phyloP scores from a whole-genome alignment of 108 stramenopile genomes.

The Nitzschia sp. region DNA sequence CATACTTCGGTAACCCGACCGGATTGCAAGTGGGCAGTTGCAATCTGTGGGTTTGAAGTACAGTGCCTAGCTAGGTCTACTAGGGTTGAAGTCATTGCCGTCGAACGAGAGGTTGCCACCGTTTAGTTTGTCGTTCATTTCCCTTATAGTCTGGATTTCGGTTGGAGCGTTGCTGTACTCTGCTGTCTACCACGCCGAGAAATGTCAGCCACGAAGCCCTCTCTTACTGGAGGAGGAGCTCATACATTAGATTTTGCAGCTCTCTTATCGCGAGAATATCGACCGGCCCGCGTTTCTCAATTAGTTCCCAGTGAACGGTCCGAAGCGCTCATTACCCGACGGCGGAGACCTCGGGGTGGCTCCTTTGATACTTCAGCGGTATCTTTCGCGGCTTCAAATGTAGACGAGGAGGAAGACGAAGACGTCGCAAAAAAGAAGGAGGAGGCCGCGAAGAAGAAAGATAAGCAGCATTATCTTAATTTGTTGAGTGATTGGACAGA shows the following conservation, averaged over 20 bases:
- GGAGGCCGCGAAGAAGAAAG: background rate
- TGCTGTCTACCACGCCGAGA: background rate
- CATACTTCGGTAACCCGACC: too few relatives aligned
- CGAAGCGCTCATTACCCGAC: background rate
- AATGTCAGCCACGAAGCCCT: background rate
- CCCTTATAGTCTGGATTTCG: background rate
- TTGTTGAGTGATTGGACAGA: background rate
- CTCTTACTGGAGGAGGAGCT: background rate
- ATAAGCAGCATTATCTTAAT: conserved; percentile 16
- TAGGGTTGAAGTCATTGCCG: too few relatives aligned
- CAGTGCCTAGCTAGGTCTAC: too few relatives aligned
- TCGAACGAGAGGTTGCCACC: too few relatives aligned
- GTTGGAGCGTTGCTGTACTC: background rate
- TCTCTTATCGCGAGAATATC: conserved; percentile 48
- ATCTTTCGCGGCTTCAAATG: background rate
- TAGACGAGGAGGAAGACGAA: conserved; percentile 22
- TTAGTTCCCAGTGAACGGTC: conserved; percentile 33
- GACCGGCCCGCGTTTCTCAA: conserved; percentile 41
- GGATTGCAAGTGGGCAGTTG: too few relatives aligned
- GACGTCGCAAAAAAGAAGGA: conserved; percentile 16
- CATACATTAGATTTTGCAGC: conserved; percentile 45
- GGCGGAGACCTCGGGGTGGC: background rate
- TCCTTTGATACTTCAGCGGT: background rate
- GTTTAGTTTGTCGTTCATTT: too few relatives aligned
- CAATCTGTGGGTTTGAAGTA: too few relatives aligned